Conservation (phyloP, 2,329 filamentous ascomycete species). For the Cladosporium velox region DNA sequence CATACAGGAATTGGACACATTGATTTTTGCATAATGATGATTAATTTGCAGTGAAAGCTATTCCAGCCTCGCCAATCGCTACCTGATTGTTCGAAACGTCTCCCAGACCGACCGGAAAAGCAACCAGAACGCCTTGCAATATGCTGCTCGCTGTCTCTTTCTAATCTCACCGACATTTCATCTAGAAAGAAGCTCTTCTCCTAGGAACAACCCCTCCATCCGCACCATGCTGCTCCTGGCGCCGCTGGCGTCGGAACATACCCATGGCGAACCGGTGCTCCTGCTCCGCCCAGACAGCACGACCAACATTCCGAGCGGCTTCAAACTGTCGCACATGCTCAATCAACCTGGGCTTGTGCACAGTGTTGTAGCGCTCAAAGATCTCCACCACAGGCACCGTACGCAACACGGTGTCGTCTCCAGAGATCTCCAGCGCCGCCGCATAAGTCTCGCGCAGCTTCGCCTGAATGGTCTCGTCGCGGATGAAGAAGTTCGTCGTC, state of each 20-base stretch:
- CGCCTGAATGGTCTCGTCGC: neutral
- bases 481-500: conserved; percentile 1
- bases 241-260: neutral
- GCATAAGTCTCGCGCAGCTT: neutral
- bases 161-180: neutral
- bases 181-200: neutral
- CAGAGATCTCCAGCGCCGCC: neutral
- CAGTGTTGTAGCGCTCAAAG: neutral
- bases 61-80: neutral
- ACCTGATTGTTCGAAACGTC: neutral
- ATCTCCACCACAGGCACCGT: neutral
- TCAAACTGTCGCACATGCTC: neutral
- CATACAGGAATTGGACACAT: no score
- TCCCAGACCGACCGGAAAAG: neutral
- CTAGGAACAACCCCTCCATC: no score
- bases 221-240: no score
- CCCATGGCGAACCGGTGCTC: neutral
- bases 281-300: neutral
- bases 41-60: neutral
- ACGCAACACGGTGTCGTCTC: neutral
- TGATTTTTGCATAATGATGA: neutral
- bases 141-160: neutral
- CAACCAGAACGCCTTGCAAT: neutral
- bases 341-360: neutral
- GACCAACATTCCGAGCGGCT: neutral